Conservation (phyloP, 768 basidiomycete genomes). For the Pholiota microspora region DNA sequence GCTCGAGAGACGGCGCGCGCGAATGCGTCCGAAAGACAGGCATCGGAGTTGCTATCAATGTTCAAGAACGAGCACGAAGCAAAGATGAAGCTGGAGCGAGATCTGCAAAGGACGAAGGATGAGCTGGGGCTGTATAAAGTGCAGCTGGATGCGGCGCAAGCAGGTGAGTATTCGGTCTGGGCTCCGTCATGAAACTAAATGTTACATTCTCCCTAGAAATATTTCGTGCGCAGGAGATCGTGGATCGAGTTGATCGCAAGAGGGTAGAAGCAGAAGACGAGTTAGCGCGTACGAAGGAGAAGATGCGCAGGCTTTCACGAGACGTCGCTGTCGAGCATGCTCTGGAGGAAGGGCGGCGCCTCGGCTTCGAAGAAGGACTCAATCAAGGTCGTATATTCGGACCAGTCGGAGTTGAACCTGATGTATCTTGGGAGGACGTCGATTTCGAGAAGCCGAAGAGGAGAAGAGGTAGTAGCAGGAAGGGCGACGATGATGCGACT, state of each 20-base stretch:
- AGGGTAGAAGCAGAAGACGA: constrained; percentile 48
- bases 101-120: constrained; percentile 33
- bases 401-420: too few species aligned
- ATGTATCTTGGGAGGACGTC: constrained; percentile 9
- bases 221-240: constrained; percentile 48
- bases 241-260: constrained; percentile 46
- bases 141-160: constrained; percentile 57
- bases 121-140: constrained; percentile 57
- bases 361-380: constrained; percentile 51
- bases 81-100: constrained; percentile 26
- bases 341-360: constrained; percentile 49
- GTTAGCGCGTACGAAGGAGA: constrained; percentile 42
- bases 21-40: constrained; percentile 34
- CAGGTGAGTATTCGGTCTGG: constrained; percentile 26
- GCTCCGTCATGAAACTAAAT: too few species aligned
- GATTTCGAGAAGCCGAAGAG: neutral
- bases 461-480: neutral
- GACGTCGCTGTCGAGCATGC: constrained; percentile 47
- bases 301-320: constrained; percentile 42
- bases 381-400: constrained; percentile 26
- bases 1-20: constrained; percentile 36
- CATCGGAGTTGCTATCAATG: constrained; percentile 28
- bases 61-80: constrained; percentile 31
- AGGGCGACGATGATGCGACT: constrained; percentile 1
- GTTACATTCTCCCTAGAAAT: constrained; percentile 36